Conservation (phyloP, 768 basidiomycete species). For the Rhizopogon vinicolor region DNA sequence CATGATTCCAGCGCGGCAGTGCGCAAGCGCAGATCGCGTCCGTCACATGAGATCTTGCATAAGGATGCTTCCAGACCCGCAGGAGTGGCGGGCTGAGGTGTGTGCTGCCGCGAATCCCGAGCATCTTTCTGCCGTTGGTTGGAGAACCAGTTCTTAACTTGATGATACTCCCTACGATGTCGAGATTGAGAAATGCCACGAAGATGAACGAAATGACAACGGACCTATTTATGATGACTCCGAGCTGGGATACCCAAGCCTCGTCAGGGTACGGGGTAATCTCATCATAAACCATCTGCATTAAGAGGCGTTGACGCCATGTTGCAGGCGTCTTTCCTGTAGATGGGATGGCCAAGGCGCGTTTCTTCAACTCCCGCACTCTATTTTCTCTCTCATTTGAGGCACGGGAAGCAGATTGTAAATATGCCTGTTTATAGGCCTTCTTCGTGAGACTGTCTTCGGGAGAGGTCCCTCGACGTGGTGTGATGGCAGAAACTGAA, state of each 20-base stretch:
- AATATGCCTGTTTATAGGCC: slow-evolving; percentile 17
- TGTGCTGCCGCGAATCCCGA: slow-evolving; percentile 28
- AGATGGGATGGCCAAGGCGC: slow-evolving; percentile 28
- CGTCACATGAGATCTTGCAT: slow-evolving; percentile 30
- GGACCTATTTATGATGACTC: slow-evolving; percentile 52
- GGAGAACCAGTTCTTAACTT: slow-evolving; percentile 66
- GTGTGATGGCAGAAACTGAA: slow-evolving; percentile 15
- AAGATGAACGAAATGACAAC: slow-evolving; percentile 3
- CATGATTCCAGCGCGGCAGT: slow-evolving; percentile 42
- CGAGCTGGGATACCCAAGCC: slow-evolving; percentile 55
- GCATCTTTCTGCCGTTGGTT: slow-evolving; percentile 53
- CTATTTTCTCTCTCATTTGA: slow-evolving; percentile 25
- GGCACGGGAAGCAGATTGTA: slow-evolving; percentile 15
- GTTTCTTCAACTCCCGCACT: slow-evolving; percentile 26
- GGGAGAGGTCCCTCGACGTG: slow-evolving; percentile 21
- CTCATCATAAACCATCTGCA: slow-evolving; percentile 60
- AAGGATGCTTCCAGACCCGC: slow-evolving; percentile 30
- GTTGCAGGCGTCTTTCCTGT: slow-evolving; percentile 45
- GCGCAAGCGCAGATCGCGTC: slow-evolving; percentile 43
- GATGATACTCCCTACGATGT: slow-evolving; percentile 44
- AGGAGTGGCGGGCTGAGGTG: slow-evolving; percentile 27
- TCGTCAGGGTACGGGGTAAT: slow-evolving; percentile 64
- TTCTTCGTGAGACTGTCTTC: slow-evolving; percentile 25
- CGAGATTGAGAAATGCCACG: slow-evolving; percentile 4
- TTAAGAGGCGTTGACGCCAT: slow-evolving; percentile 50